phyloP scores from a whole-genome alignment of 2,329 filamentous ascomycete genomes.

The Nemania serpens region DNA sequence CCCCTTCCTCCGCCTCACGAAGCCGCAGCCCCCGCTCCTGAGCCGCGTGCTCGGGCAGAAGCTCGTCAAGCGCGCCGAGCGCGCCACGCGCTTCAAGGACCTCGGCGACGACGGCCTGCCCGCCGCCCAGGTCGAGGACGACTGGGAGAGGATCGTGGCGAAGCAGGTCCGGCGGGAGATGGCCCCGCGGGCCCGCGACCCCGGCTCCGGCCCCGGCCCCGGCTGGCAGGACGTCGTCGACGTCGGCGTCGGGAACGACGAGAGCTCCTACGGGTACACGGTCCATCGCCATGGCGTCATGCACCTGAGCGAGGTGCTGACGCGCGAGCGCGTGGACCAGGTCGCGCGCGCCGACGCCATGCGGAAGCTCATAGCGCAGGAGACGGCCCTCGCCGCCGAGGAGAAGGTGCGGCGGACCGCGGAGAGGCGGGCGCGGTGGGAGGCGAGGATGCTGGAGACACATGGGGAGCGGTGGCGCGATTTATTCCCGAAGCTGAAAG shows the following conservation, averaged over 20 bases:
- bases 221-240: background rate
- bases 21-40: conserved; percentile 66
- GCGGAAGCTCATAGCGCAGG: conserved; percentile 35
- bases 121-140: conserved; percentile 43
- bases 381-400: conserved; percentile 30
- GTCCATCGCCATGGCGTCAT: conserved; percentile 25
- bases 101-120: conserved; percentile 42
- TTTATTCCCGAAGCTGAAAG: conserved; percentile 18
- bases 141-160: conserved; percentile 44
- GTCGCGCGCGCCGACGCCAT: conserved; percentile 41
- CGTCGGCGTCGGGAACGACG: background rate
- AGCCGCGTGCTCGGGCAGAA: conserved; percentile 62
- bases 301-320: conserved; percentile 15
- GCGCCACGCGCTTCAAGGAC: conserved; percentile 43
- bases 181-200: no score
- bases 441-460: conserved; percentile 30
- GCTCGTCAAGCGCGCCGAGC: conserved; percentile 48
- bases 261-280: conserved; percentile 19
- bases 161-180: no score
- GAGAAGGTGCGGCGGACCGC: conserved; percentile 29
- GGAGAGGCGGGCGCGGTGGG: conserved; percentile 28
- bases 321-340: conserved; percentile 29
- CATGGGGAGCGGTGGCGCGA: conserved; percentile 32
- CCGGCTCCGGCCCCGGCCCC: background rate
- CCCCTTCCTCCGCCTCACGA: conserved; percentile 69